These are phyloP conservation scores for Lactarius pseudohatsudake DNA, from an alignment of 768 basidiomycete species.

Conservation along the genomic window DNA sequence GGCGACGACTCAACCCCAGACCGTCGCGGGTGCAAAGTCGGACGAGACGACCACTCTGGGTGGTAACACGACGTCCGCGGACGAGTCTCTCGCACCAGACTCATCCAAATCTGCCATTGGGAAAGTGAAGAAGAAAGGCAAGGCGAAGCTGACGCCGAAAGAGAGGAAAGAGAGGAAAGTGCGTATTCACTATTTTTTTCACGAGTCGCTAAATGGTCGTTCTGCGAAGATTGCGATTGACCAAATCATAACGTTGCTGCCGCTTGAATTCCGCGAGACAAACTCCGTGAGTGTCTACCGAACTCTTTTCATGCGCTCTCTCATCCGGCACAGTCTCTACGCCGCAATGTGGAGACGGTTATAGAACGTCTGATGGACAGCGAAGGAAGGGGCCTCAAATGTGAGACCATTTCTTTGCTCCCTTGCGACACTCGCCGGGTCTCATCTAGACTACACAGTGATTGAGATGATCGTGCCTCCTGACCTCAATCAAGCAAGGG, in stretches of 20 bases:
- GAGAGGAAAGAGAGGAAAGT: conserved; percentile 85
- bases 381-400: conserved; percentile 57
- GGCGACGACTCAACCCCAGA: conserved; percentile 36
- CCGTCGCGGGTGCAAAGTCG: conserved; percentile 37
- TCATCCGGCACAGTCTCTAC: conserved; percentile 51
- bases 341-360: conserved; percentile 76
- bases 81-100: conserved; percentile 38
- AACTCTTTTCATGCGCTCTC: neutral
- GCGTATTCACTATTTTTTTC: conserved; percentile 29
- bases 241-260: conserved; percentile 69
- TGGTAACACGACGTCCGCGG: conserved; percentile 41
- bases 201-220: neutral
- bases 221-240: conserved; percentile 56
- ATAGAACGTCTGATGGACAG: conserved; percentile 75
- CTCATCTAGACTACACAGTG: conserved; percentile 45
- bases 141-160: conserved; percentile 69
- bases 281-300: conserved; percentile 62
- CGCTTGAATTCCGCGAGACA: conserved; percentile 87
- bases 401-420: conserved; percentile 39
- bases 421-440: neutral
- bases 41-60: conserved; percentile 35
- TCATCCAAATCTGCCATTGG: conserved; percentile 40
- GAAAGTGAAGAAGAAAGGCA: conserved; percentile 49
- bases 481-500: conserved; percentile 84
- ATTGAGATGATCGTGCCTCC: conserved; percentile 74